Base-by-base conservation (phyloP, 371 early-diverging fungal species). In the Syncephalis fuscata region DNA sequence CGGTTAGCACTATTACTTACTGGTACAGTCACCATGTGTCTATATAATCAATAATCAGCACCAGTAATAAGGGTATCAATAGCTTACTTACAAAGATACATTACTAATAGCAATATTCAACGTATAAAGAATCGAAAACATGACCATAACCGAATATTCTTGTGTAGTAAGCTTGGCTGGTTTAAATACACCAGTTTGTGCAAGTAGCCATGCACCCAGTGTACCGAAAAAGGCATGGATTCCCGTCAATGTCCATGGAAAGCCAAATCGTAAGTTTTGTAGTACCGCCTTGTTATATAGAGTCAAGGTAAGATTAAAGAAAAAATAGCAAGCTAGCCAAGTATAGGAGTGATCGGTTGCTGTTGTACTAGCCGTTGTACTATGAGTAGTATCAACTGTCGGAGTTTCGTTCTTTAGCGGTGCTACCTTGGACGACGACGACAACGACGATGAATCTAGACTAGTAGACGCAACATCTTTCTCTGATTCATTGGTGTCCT, bases 221-320 rank as follows among this genome's bases (percentile, higher is more conserved):
- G 76, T 68, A 37, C 81, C 73, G 48, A 77, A 73, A 22, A 85
- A 53, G n/a, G 82, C 77, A 52, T 91, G 92, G 47, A 86, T 71
- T 3, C 84, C 85, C 0, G 92, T 91, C 15, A 91, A 64, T 21
- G 82, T 74, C 88, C 89, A 91, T 9, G 92, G 92, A 57, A 75
- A 88, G 19, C 70, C 67, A 59, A 88, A 91, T 16, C 67, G 54
- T 51, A 76, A 71, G 32, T 76, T 57, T 51, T 75, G 69, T 57
- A 88, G 66, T 40, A 91, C 73, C 45, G 76, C 71, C 65, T 91
- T 91, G 71, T 83, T 87, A 63, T 84, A 83, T 25, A 90, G 66
- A 0, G 91, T 88, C 36, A 90, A 65, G 25, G 76, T 62, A 32
- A 90, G 74, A 64, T 86, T 88, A 56, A 82, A 65, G 43, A 70